These are phyloP conservation scores for Trametes maxima DNA, from an alignment of 768 basidiomycete species.

Conservation along the genomic window DNA sequence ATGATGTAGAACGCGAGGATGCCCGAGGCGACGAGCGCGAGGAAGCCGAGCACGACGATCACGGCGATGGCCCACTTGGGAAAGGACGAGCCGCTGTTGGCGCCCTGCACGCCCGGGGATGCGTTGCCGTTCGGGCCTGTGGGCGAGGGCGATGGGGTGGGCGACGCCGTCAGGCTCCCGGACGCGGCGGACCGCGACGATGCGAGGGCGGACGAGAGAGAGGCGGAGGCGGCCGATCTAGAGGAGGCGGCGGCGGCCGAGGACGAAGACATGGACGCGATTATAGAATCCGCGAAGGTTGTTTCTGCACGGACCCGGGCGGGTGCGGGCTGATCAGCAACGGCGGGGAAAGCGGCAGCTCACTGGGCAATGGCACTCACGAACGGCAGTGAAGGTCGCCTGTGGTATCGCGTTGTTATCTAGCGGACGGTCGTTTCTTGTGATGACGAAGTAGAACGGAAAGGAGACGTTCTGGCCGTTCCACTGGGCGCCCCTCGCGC, in stretches of 20 bases:
- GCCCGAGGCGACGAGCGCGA: constrained; percentile 73
- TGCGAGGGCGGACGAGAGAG: constrained; percentile 32
- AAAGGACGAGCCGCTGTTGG: constrained; percentile 46
- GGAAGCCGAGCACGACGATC: constrained; percentile 82
- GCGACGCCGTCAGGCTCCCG: not conserved
- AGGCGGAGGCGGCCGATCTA: constrained; percentile 31
- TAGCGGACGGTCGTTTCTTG: constrained; percentile 55
- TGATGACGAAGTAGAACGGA: constrained; percentile 80
- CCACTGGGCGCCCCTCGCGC: constrained; percentile 47
- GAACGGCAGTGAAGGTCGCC: constrained; percentile 77
- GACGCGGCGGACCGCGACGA: constrained; percentile 26
- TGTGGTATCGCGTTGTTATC: constrained; percentile 65
- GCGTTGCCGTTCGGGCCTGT: constrained; percentile 1
- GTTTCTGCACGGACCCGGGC: constrained; percentile 57
- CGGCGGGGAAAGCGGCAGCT: constrained; percentile 1
- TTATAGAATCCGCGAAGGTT: constrained; percentile 69
- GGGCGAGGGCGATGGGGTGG: too few species aligned
- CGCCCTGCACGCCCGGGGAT: constrained; percentile 46
- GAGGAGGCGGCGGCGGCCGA: constrained; percentile 44
- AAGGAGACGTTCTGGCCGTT: constrained; percentile 56
- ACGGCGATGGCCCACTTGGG: constrained; percentile 93
- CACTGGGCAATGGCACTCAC: constrained; percentile 51
- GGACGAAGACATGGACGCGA: constrained; percentile 54
- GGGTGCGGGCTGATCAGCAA: not conserved
- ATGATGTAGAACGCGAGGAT: constrained; percentile 73